A percentile compares a stretch with the other conserved stretches of the same genome.
phyloP scores from a whole-genome alignment of 805 yeast genomes.

The Saturnispora diversa region DNA sequence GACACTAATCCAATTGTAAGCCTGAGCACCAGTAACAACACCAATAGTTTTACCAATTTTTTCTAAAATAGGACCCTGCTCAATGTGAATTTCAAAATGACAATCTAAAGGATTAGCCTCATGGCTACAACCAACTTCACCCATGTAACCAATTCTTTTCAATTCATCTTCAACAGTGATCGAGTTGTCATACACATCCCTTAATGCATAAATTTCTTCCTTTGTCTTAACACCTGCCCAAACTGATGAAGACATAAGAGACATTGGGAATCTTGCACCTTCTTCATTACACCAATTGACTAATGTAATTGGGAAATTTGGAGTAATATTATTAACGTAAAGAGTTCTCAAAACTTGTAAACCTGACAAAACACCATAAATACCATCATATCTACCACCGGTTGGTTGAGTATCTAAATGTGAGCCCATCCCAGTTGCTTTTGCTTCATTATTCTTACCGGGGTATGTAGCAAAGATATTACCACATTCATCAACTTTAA shows the following conservation, averaged over 20 bases:
- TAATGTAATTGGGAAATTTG: slow-evolving; percentile 59
- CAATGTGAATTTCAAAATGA: slow-evolving; percentile 69
- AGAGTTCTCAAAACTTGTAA: slow-evolving; percentile 59
- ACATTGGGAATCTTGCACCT: slow-evolving; percentile 69
- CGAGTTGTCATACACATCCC: slow-evolving; percentile 45
- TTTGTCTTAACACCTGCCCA: slow-evolving; percentile 49
- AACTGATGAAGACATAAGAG: slow-evolving; percentile 58
- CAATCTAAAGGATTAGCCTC: slow-evolving; percentile 49
- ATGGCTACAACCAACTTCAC: slow-evolving; percentile 41
- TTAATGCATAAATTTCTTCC: slow-evolving; percentile 42
- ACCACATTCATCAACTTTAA: slow-evolving; percentile 58
- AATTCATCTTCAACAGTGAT: slow-evolving; percentile 49
- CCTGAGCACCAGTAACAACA: slow-evolving; percentile 59
- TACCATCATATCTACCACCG: slow-evolving; percentile 73
- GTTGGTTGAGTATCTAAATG: slow-evolving; percentile 74
- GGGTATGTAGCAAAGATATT: slow-evolving; percentile 60
- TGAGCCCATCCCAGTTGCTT: slow-evolving; percentile 64
- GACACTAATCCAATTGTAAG: slow-evolving; percentile 53
- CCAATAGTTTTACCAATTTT: slow-evolving; percentile 50
- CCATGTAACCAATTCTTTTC: slow-evolving; percentile 55
- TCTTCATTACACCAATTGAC: slow-evolving; percentile 73
- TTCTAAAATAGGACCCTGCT: slow-evolving; percentile 69
- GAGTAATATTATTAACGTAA: slow-evolving; percentile 47
- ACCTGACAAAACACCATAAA: slow-evolving; percentile 60
- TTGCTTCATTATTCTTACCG: slow-evolving; percentile 37